A percentile compares a stretch with the other conserved stretches of the same genome.
Conservation (phyloP, 2,329 filamentous ascomycete genomes). For the Cytospora paraplurivora region DNA sequence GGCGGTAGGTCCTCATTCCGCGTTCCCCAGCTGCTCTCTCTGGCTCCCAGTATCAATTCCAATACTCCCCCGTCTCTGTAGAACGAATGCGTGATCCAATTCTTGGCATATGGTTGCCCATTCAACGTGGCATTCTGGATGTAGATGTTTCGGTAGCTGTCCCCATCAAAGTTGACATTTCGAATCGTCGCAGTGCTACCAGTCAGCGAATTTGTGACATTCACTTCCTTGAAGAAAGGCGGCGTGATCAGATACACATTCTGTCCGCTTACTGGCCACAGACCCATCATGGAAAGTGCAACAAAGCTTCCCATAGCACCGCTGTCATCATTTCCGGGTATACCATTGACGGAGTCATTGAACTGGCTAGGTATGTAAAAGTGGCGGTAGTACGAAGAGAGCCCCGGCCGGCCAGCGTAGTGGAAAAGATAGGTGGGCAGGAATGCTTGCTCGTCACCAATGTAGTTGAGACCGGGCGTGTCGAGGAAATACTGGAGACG, state of each 20-base stretch:
- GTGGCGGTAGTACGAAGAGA: conserved; percentile 52
- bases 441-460: conserved; percentile 57
- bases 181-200: conserved; percentile 59
- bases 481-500: conserved; percentile 60
- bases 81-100: conserved; percentile 64
- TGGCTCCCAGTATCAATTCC: conserved; percentile 53
- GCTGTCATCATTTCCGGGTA: conserved; percentile 66
- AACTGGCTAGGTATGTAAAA: conserved; percentile 63
- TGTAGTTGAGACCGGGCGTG: conserved; percentile 42
- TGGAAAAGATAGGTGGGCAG: conserved; percentile 63
- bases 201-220: conserved; percentile 52
- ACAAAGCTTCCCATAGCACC: conserved; percentile 66
- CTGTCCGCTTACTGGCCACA: conserved; percentile 63
- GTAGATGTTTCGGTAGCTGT: conserved; percentile 55
- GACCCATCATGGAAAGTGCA: conserved; percentile 60
- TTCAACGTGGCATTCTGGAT: conserved; percentile 61
- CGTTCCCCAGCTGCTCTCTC: conserved; percentile 59
- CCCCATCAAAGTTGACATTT: conserved; percentile 56
- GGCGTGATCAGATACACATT: conserved; percentile 65
- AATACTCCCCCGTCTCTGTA: conserved; percentile 58
- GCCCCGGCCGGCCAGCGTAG: conserved; percentile 59
- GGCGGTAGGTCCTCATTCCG: conserved; percentile 52
- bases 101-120: conserved; percentile 56
- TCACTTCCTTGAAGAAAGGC: conserved; percentile 61
- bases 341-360: conserved; percentile 56